A percentile compares a stretch with the other conserved stretches of the same genome.
These are phyloP conservation scores for Calonectria fujianensis DNA, from an alignment of 2,329 filamentous ascomycete genomes.

Conservation along the genomic window DNA sequence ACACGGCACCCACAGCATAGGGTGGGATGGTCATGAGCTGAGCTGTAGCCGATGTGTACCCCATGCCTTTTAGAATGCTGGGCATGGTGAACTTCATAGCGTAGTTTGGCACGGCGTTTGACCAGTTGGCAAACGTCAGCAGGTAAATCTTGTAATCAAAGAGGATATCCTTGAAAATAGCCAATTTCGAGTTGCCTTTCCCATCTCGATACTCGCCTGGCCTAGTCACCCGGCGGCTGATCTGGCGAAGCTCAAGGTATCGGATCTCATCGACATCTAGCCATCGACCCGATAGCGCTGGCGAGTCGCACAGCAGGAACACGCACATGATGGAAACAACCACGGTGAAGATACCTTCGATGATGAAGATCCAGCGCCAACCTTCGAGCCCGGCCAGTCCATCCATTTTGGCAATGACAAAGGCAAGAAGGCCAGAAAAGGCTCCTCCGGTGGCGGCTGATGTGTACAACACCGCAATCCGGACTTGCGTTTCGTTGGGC, in stretches of 20 bases:
- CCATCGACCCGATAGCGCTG: slow-evolving; percentile 59
- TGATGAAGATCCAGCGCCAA: slow-evolving; percentile 73
- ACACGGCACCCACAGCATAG: slow-evolving; percentile 59
- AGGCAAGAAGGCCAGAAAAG: slow-evolving; percentile 68
- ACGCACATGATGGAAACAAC: slow-evolving; percentile 62
- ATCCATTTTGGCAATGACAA: slow-evolving; percentile 67
- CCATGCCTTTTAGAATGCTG: slow-evolving; percentile 64
- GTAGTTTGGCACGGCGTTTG: slow-evolving; percentile 61
- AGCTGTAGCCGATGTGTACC: slow-evolving; percentile 59
- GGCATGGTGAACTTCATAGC: slow-evolving; percentile 61
- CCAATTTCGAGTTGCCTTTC: slow-evolving; percentile 58
- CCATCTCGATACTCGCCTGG: slow-evolving; percentile 51
- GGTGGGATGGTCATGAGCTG: slow-evolving; percentile 62
- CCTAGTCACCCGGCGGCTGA: slow-evolving; percentile 54
- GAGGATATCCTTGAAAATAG: slow-evolving; percentile 62
- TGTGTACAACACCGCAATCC: slow-evolving; percentile 61
- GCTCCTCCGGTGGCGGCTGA: slow-evolving; percentile 63
- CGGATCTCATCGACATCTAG: slow-evolving; percentile 63
- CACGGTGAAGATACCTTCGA: slow-evolving; percentile 69
- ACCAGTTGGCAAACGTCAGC: slow-evolving; percentile 65
- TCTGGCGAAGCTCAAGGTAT: slow-evolving; percentile 62
- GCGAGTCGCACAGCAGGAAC: slow-evolving; percentile 68
- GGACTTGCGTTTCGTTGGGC: slow-evolving; percentile 55
- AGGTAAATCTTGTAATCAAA: slow-evolving; percentile 68
- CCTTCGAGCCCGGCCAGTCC: slow-evolving; percentile 64